Conservation (phyloP, 345 rosid species). For the Arabis alpina region DNA sequence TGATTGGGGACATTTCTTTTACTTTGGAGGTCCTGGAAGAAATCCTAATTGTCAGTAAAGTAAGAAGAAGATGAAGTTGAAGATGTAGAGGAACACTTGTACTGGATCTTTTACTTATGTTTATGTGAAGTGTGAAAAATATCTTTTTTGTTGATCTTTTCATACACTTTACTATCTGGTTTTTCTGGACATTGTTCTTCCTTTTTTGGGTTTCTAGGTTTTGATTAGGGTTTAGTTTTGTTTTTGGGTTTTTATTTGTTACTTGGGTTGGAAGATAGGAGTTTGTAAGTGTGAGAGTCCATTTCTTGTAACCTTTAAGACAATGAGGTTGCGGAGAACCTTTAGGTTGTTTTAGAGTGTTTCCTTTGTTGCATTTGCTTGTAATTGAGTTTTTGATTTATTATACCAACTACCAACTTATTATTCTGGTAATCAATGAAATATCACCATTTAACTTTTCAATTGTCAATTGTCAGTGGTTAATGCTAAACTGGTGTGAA, state of each 20-base stretch:
- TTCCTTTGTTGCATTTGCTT: slow-evolving; percentile 3
- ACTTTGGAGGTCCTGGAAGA: slow-evolving; percentile 76
- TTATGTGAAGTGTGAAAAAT: slow-evolving; percentile 33
- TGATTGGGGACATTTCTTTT: slow-evolving; percentile 68
- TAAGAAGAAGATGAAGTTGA: slow-evolving; percentile 24
- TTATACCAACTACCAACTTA: slow-evolving; percentile 5
- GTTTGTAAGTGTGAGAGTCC: slow-evolving; percentile 32
- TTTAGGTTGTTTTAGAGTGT: slow-evolving; percentile 27
- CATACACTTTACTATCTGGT: slow-evolving; percentile 33
- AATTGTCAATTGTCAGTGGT: slow-evolving; percentile 12
- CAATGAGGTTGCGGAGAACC: slow-evolving; percentile 2
- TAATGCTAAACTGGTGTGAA: not conserved
- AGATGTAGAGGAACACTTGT: slow-evolving; percentile 30
- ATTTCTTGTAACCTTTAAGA: slow-evolving; percentile 9
- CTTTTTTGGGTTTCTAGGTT: slow-evolving; percentile 24
- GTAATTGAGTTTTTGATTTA: slow-evolving; percentile 27
- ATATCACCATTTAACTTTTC: not conserved
- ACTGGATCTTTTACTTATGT: not conserved
- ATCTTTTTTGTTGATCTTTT: slow-evolving; percentile 44
- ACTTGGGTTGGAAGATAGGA: slow-evolving; percentile 21
- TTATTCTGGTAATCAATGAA: slow-evolving; percentile 28
- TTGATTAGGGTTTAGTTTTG: slow-evolving; percentile 31
- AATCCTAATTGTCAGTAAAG: slow-evolving; percentile 58
- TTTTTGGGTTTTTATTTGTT: slow-evolving; percentile 9
- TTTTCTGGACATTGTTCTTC: not conserved